Evolutionary conservation across 371 early-diverging fungal species (phyloP).

Genomic region (Paraphysoderma sedebokerense): DNA sequence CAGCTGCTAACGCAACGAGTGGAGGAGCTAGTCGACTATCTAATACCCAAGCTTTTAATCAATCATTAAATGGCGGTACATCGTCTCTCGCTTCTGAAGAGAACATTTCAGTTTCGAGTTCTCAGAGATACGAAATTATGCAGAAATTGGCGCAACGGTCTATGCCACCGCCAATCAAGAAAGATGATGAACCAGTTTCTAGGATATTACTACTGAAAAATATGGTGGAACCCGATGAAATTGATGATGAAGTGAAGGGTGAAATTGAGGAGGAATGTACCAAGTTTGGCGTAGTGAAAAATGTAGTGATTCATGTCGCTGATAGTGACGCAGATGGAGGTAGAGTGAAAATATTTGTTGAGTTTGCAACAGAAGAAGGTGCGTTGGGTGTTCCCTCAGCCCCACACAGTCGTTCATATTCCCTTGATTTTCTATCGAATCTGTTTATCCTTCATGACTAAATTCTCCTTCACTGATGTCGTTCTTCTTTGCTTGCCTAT

Average conservation of each 20-base stretch:
- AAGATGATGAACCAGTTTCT: conserved; percentile 8
- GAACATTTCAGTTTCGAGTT: conserved; percentile 36
- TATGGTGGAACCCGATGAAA: conserved; percentile 31
- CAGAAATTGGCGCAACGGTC: conserved; percentile 34
- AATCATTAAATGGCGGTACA: neutral
- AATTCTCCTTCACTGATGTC: too few relatives aligned
- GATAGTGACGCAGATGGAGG: too few relatives aligned
- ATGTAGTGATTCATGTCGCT: conserved; percentile 30
- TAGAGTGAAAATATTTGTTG: too few relatives aligned
- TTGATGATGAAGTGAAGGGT: conserved; percentile 44
- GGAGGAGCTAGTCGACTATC: neutral
- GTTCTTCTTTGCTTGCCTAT: too few relatives aligned
- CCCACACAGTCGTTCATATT: too few relatives aligned
- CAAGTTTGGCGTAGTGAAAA: conserved; percentile 37
- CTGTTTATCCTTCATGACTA: too few relatives aligned
- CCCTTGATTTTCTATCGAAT: too few relatives aligned
- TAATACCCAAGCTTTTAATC: neutral
- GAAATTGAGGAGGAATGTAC: conserved; percentile 51
- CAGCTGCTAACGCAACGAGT: neutral
- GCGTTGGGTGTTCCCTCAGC: too few relatives aligned
- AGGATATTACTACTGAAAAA: conserved; percentile 36
- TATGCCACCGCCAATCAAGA: conserved; percentile 1
- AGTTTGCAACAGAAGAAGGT: too few relatives aligned
- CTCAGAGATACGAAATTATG: conserved; percentile 47
- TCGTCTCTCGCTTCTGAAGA: conserved; percentile 41